Conservation (phyloP, 2,329 filamentous ascomycete genomes). For the Colletotrichum zoysiae region DNA sequence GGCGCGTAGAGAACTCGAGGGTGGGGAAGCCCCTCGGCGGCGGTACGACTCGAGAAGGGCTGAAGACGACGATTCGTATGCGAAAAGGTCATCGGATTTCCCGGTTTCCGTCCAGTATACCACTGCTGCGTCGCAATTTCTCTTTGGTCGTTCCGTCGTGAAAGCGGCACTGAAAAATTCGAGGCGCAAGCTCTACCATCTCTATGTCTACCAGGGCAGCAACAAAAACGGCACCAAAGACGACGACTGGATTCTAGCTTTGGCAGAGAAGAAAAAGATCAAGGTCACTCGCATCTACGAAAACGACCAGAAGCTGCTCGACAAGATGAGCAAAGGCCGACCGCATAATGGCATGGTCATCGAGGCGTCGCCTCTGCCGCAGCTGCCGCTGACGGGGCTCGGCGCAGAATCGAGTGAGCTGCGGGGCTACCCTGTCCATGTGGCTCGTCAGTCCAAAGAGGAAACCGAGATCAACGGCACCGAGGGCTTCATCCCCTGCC, state of each 20-base stretch:
- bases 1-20: conserved; percentile 24
- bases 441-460: conserved; percentile 79
- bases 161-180: conserved; percentile 78
- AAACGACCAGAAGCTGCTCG: conserved; percentile 76
- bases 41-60: conserved; percentile 9
- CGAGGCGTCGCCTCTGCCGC: conserved; percentile 86
- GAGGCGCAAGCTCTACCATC: conserved; percentile 81
- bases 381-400: conserved; percentile 73
- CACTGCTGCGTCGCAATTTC: conserved; percentile 89
- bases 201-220: conserved; percentile 79
- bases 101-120: conserved; percentile 65
- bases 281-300: conserved; percentile 69
- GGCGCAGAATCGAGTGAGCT: conserved; percentile 59
- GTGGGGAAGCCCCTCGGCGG: not conserved
- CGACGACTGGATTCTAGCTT: conserved; percentile 57
- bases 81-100: conserved; percentile 16
- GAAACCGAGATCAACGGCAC: conserved; percentile 80
- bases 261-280: conserved; percentile 65
- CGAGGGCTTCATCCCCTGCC: conserved; percentile 60
- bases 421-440: conserved; percentile 68
- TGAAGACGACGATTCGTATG: conserved; percentile 7
- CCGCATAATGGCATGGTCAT: conserved; percentile 93
- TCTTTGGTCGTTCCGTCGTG: conserved; percentile 88
- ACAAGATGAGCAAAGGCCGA: conserved; percentile 84
- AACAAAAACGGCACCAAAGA: conserved; percentile 64